These are phyloP conservation scores for Penicillium ochrochloron DNA, from an alignment of 495 filamentous ascomycete species.

Conservation along the genomic window DNA sequence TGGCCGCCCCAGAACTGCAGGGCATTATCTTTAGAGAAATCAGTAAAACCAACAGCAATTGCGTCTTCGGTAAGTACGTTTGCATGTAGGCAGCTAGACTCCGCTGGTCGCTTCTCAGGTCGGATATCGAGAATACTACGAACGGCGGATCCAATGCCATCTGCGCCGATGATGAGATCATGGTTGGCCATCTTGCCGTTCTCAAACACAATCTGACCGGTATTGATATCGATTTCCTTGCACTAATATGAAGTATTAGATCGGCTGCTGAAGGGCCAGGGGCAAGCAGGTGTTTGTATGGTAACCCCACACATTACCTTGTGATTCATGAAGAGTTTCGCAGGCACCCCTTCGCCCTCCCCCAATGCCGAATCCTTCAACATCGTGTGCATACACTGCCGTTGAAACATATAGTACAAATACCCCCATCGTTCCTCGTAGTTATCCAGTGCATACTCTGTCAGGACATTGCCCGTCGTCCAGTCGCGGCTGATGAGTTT, in stretches of 20 bases:
- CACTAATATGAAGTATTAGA: slow-evolving; percentile 20
- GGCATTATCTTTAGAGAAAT: slow-evolving; percentile 48
- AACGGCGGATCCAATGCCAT: slow-evolving; percentile 50
- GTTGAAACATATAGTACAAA: slow-evolving; percentile 60
- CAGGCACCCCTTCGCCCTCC: slow-evolving; percentile 47
- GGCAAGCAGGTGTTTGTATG: slow-evolving; percentile 7
- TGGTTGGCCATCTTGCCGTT: slow-evolving; percentile 38
- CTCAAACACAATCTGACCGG: slow-evolving; percentile 42
- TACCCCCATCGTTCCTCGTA: slow-evolving; percentile 50
- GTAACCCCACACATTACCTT: slow-evolving; percentile 25
- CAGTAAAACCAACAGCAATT: slow-evolving; percentile 42
- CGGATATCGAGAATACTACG: slow-evolving; percentile 45
- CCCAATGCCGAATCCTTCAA: slow-evolving; percentile 52
- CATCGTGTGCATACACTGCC: slow-evolving; percentile 59
- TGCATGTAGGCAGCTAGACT: slow-evolving; percentile 50
- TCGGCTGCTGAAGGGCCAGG: neutral
- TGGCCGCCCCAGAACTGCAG: slow-evolving; percentile 56
- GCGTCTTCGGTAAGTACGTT: slow-evolving; percentile 50
- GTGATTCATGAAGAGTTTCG: slow-evolving; percentile 48
- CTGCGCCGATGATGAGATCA: slow-evolving; percentile 49
- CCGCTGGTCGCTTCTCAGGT: slow-evolving; percentile 47
- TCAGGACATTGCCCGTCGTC: slow-evolving; percentile 50
- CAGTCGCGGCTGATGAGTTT: slow-evolving; percentile 55
- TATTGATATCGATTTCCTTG: slow-evolving; percentile 41
- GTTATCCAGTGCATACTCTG: slow-evolving; percentile 48